A percentile compares a stretch with the other conserved stretches of the same genome.
Conservation (phyloP, 2,329 filamentous ascomycete species). For the Aspergillus fructus region DNA sequence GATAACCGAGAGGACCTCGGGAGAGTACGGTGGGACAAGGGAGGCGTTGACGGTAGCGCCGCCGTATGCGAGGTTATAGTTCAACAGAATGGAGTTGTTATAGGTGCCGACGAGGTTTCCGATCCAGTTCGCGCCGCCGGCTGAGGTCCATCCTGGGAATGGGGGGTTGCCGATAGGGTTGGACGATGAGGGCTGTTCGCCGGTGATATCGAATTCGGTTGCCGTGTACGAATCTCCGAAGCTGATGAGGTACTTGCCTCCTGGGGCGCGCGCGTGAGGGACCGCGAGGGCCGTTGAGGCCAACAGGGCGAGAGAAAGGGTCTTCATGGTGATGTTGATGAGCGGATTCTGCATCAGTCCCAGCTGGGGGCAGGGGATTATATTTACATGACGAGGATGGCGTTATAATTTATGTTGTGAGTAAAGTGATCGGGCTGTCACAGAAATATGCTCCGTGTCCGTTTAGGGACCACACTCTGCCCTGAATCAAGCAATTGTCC, state of each 20-base stretch:
- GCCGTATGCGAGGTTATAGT: slow-evolving; percentile 12
- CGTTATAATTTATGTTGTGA: too few relatives aligned
- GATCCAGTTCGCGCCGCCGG: slow-evolving; percentile 15
- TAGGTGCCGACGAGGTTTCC: slow-evolving; percentile 3
- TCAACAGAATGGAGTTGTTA: slow-evolving; percentile 6
- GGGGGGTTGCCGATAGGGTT: slow-evolving; percentile 16
- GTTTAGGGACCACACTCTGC: too few relatives aligned
- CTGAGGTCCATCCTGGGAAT: slow-evolving; percentile 8
- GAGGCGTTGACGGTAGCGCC: slow-evolving; percentile 12
- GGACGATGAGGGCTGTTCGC: slow-evolving; percentile 8
- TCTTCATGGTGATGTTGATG: background rate
- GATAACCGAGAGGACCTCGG: slow-evolving; percentile 6
- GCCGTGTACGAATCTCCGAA: slow-evolving; percentile 14
- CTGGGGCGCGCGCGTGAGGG: background rate
- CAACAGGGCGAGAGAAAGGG: background rate
- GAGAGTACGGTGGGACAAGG: slow-evolving; percentile 6
- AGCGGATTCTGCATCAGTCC: too few relatives aligned
- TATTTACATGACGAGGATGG: too few relatives aligned
- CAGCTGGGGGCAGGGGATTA: too few relatives aligned
- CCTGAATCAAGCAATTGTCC: too few relatives aligned
- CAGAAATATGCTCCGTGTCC: too few relatives aligned
- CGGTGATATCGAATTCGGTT: slow-evolving; percentile 10
- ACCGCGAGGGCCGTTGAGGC: slow-evolving; percentile 1
- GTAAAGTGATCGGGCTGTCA: too few relatives aligned
- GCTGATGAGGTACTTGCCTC: slow-evolving; percentile 8